Percentiles rank a stretch among this genome's conserved stretches.
These are phyloP conservation scores for Echium plantagineum DNA, from an alignment of 257 asterid genomes.

Conservation along the genomic window DNA sequence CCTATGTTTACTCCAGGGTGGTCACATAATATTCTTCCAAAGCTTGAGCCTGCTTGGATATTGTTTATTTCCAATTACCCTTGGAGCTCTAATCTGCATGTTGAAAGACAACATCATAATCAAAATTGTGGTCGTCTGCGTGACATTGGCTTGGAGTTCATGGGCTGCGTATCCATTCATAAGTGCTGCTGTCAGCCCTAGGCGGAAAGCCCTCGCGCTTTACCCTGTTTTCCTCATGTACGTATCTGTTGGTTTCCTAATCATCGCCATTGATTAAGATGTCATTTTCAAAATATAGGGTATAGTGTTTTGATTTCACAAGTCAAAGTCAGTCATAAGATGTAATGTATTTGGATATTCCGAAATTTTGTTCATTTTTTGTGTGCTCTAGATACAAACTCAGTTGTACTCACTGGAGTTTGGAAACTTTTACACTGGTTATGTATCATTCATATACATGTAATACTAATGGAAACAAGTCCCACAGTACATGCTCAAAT, in stretches of 20 bases:
- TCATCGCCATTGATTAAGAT: conserved; percentile 68
- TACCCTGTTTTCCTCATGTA: conserved; percentile 93
- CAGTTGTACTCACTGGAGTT: too few relatives aligned
- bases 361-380: too few relatives aligned
- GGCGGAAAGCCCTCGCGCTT: conserved; percentile 87
- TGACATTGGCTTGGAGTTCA: conserved; percentile 89
- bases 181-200: conserved; percentile 78
- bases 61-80: conserved; percentile 77
- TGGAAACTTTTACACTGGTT: too few relatives aligned
- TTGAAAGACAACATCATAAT: conserved; percentile 60
- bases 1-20: conserved; percentile 39
- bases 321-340: too few relatives aligned
- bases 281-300: too few relatives aligned
- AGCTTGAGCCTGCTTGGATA: conserved; percentile 90
- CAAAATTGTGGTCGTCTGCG: conserved; percentile 62
- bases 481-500: too few relatives aligned
- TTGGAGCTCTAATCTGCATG: conserved; percentile 85
- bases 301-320: too few relatives aligned
- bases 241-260: conserved; percentile 87
- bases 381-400: too few relatives aligned
- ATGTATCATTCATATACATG: too few relatives aligned
- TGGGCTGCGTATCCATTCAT: conserved; percentile 99
- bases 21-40: conserved; percentile 96
- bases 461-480: too few relatives aligned
- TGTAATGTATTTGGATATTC: too few relatives aligned